These are phyloP conservation scores for Neofusicoccum ribis DNA, from an alignment of 2,329 filamentous ascomycete genomes.

Conservation along the genomic window DNA sequence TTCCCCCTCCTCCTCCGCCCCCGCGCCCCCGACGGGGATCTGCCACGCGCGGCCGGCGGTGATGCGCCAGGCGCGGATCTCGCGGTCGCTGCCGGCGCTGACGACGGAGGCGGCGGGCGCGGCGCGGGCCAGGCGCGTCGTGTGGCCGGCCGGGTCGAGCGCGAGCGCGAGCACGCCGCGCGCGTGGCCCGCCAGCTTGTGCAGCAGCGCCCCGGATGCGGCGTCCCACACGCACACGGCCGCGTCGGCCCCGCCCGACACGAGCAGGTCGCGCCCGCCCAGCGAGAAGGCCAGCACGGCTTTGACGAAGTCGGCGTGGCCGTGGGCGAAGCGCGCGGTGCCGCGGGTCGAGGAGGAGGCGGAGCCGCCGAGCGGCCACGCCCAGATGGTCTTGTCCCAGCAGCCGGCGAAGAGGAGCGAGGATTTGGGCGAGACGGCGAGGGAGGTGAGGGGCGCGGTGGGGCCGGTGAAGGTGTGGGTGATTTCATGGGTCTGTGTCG, in stretches of 20 bases:
- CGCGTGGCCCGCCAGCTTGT: conserved; percentile 74
- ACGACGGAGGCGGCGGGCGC: conserved; percentile 55
- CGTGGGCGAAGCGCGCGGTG: conserved; percentile 34
- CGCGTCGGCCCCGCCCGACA: conserved; percentile 50
- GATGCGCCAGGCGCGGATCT: conserved; percentile 75
- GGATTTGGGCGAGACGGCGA: conserved; percentile 31
- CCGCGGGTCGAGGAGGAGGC: conserved; percentile 2
- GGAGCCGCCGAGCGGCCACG: conserved; percentile 57
- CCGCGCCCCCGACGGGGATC: conserved; percentile 6
- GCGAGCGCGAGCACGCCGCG: conserved; percentile 79
- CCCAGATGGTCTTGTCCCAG: conserved; percentile 93
- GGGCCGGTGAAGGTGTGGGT: conserved; percentile 67
- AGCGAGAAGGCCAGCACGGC: conserved; percentile 66
- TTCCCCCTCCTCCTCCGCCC: conserved; percentile 24
- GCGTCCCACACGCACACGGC: conserved; percentile 75
- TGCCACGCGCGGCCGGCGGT: conserved; percentile 46
- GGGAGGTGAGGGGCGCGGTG: conserved; percentile 65
- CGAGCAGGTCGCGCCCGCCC: conserved; percentile 56
- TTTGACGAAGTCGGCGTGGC: conserved; percentile 92
- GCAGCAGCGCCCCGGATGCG: conserved; percentile 64
- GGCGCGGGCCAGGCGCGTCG: conserved; percentile 19
- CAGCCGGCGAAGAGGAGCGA: conserved; percentile 77
- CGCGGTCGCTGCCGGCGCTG: conserved; percentile 65
- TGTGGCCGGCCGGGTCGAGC: conserved; percentile 65
- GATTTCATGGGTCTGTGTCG: conserved; percentile 45